Evolutionary conservation across 1,284 basidiomycete genomes (phyloP), one percentile per base, ranked within the genome.

Genomic region (Veloboletus limbatus): DNA sequence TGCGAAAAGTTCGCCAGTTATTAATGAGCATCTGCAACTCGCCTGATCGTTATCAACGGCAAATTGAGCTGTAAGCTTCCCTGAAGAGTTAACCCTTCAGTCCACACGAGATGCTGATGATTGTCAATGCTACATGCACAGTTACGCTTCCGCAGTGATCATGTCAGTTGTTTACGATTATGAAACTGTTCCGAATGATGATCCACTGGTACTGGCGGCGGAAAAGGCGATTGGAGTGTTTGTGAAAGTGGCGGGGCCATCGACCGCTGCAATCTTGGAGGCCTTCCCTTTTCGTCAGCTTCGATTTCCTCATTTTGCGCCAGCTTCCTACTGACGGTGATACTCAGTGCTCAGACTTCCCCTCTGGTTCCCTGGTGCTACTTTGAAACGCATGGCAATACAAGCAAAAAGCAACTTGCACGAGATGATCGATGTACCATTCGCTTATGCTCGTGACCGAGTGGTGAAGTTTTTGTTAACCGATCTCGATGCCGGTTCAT

Each of bases 101-200:
- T 9, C 7, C 7, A 20, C 24, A 22, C 27, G 28, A 37, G 34
- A 43, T 36, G 26, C 33, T 43, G 30, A 59, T n/a, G 32, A 45
- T 27, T 10, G 8, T 20, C 17, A 18, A 33, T 47, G n/a, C 24
- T 27, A 16, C 18, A 20, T 43, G 16, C n/a, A 16, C 14, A 63
- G 62, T 5, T 63, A 62, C 45, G 58, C 62, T 43, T 67, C 65
- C 14, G 57, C 58, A 14, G 47, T 63, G 27, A 68, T 63, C 45
- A 68, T 63, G 62, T 66, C 62, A n/a, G 54, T 42, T 21, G 62
- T 68, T n/a, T 63, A 63, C 31, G 62, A 65, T 37, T 68, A 63
- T 43, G 64, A 68, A 43, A 65, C 64, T 7, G 30, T 45, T 42
- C 55, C 54, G 16, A 43, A 56, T 16, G 51, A 54, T 25, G 62